These are phyloP conservation scores for Aureobasidium sp. DNA, from an alignment of 2,329 filamentous ascomycete genomes.

Conservation along the genomic window DNA sequence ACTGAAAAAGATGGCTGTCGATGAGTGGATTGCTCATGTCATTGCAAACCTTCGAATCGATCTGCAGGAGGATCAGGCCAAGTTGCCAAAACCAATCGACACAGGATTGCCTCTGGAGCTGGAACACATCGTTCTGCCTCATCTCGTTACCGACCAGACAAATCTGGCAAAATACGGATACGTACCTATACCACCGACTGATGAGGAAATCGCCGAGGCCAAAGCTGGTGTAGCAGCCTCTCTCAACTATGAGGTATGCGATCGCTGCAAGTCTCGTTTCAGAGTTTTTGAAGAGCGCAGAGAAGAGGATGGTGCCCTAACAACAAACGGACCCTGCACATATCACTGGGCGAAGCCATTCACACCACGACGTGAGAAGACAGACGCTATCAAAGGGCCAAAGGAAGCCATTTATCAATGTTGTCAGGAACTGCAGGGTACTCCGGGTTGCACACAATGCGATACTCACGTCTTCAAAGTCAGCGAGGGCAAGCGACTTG, in stretches of 20 bases:
- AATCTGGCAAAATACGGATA: slow-evolving; percentile 65
- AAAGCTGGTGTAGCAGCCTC: slow-evolving; percentile 56
- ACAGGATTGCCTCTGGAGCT: slow-evolving; percentile 61
- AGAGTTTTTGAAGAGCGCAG: slow-evolving; percentile 85
- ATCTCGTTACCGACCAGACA: slow-evolving; percentile 55
- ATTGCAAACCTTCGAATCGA: slow-evolving; percentile 38
- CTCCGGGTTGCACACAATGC: slow-evolving; percentile 65
- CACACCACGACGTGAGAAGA: slow-evolving; percentile 46
- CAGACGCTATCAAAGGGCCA: slow-evolving; percentile 47
- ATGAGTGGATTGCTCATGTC: slow-evolving; percentile 53
- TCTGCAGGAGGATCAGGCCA: slow-evolving; percentile 16
- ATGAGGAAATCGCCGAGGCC: slow-evolving; percentile 57
- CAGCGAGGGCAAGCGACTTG: slow-evolving; percentile 64
- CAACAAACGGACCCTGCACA: slow-evolving; percentile 67
- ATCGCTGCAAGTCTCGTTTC: slow-evolving; percentile 77
- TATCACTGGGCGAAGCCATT: slow-evolving; percentile 71
- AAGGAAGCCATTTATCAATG: slow-evolving; percentile 62
- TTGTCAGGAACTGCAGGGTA: slow-evolving; percentile 66
- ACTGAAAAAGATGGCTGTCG: slow-evolving; percentile 64
- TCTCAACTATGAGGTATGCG: slow-evolving; percentile 77
- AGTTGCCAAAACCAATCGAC: slow-evolving; percentile 39
- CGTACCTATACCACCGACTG: slow-evolving; percentile 57
- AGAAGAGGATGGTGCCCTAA: slow-evolving; percentile 63
- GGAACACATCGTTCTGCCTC: slow-evolving; percentile 57
- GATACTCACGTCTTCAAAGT: slow-evolving; percentile 83